A percentile compares a stretch with the other conserved stretches of the same genome.
phyloP scores from a whole-genome alignment of 2,329 filamentous ascomycete species.

The Chlorencoelia australis region DNA sequence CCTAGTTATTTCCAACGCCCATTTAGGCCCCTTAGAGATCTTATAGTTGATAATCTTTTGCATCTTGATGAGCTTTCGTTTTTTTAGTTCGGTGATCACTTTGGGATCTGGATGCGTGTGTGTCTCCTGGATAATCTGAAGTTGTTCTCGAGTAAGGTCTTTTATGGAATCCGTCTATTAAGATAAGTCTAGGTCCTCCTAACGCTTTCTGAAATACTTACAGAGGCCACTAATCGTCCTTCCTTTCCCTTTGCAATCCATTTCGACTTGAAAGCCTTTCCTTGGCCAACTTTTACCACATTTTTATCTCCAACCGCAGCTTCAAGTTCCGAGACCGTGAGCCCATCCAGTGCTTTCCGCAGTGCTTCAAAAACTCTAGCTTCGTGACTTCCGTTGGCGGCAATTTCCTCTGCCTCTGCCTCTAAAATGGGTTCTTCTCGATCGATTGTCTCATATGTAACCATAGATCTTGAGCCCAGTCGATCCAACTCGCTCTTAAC shows the following conservation, averaged over 20 bases:
- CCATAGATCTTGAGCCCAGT: conserved; percentile 74
- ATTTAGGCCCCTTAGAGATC: conserved; percentile 77
- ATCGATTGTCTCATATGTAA: conserved; percentile 76
- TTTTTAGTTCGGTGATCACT: conserved; percentile 71
- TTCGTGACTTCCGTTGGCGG: conserved; percentile 68
- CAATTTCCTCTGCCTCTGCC: conserved; percentile 61
- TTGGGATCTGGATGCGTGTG: conserved; percentile 64
- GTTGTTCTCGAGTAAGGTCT: conserved; percentile 67
- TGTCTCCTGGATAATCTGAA: conserved; percentile 62
- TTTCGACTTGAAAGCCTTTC: conserved; percentile 81
- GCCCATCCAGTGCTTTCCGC: conserved; percentile 61
- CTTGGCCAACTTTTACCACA: conserved; percentile 75
- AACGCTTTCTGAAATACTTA: conserved; percentile 25
- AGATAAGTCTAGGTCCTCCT: conserved; percentile 8
- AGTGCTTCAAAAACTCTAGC: conserved; percentile 73
- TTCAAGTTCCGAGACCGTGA: conserved; percentile 69
- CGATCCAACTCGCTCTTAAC: conserved; percentile 86
- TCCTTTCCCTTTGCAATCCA: conserved; percentile 57
- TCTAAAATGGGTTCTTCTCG: conserved; percentile 69
- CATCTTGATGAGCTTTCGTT: conserved; percentile 78
- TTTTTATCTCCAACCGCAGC: conserved; percentile 61
- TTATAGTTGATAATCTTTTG: conserved; percentile 81
- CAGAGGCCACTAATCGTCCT: conserved; percentile 43
- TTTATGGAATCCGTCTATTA: conserved; percentile 58
- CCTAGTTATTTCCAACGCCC: conserved; percentile 76